Base-by-base conservation (phyloP, 2,329 filamentous ascomycete species). In the Fusarium albidum region DNA sequence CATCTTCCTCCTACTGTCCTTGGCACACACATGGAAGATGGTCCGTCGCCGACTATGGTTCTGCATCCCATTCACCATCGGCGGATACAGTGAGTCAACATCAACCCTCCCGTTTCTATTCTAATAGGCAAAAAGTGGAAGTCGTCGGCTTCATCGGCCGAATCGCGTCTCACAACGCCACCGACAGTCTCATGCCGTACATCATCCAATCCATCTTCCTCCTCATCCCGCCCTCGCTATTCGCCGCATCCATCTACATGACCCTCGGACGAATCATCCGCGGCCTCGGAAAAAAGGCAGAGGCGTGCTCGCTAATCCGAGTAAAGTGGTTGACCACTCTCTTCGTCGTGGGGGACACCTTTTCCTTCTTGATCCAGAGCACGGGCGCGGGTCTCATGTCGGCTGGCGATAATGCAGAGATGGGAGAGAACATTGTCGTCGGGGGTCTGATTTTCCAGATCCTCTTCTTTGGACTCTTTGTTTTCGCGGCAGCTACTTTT, bases 381-480 rank as follows among this genome's bases (percentile, higher is more conserved):
- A 69, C 68, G 17, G 78, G 77, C 10, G 71, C 68, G 13, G 73
- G 73, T 1, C 41, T 77, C 39, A 68, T 66, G 64, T 61, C 52
- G 2, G 49, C 25, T 10, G 59, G 55, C 25, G 41, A 49, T 7
- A 61, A 43, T 13, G 28, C 43, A 1, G 41, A 60, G 52, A 65
- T 69, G 9, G 81, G 79, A 9, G 67, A 81, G 57, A 74, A 77
- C 10, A 71, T 86, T 34, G 77, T 86, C 9, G 68, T 86, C 7
- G 77, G 58, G 2, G 84, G 84, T 4, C 69, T 88, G 5, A 64
- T 81, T 27, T 68, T 86, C 11, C 85, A 88, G 63, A 75, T 88
- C 18, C 33, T 82, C 39, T 31, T 82, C 42, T 86, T 87, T 54
- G 75, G 74, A 14, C 69, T 85, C 25, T 87, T 87, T 60, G 68